Evolutionary conservation across 2,329 filamentous ascomycete species (phyloP), one percentile per base, ranked within the genome.

Genomic region (Fusarium pilosicola): DNA sequence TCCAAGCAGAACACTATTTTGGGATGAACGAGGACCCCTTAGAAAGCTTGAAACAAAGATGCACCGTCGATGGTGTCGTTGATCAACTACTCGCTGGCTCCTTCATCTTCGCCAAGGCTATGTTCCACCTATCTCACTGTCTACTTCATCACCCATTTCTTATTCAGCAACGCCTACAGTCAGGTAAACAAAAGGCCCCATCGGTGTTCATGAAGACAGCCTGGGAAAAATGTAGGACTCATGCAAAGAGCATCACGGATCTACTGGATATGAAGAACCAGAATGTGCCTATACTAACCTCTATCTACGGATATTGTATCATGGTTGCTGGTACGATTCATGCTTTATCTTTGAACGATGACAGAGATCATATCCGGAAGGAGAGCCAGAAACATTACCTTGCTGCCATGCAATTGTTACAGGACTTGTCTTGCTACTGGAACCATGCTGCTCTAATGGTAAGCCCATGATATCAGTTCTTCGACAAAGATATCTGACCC

Each of bases 291-390:
- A 52, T 62, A 22, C 30, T 68, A 3, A 68, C 65, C 4, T 68
- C 65, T 9, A 62, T 68, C 13, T 68, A 68, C 10, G 65, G 65
- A 7, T 68, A 68, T 3, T 68, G 65, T 6, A 68, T 68, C 18
- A 68, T 68, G 65, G 55, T 68, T 10, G 65, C 65, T 4, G 65
- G 65, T 1, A 68, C 65, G 5, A 68, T 68, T 4, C 65, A 68
- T 55, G 64, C 65, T 13, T 17, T 68, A 2, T 68, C 65, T 6
- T 68, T 62, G 42, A 68, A 68, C 7, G 65, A 68, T 15, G 65
- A 68, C 14, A 68, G 65, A 8, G 64, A 49, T 4, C 15, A 26
- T 18, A 34, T 68, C 2, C 39, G 65, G 9, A 38, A 39, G 4
- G 56, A 63, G 20, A 68, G 65, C 1, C 49, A 55, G 12, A 54